phyloP scores from a whole-genome alignment of 257 asterid genomes.

The Marsdenia floribunda region DNA sequence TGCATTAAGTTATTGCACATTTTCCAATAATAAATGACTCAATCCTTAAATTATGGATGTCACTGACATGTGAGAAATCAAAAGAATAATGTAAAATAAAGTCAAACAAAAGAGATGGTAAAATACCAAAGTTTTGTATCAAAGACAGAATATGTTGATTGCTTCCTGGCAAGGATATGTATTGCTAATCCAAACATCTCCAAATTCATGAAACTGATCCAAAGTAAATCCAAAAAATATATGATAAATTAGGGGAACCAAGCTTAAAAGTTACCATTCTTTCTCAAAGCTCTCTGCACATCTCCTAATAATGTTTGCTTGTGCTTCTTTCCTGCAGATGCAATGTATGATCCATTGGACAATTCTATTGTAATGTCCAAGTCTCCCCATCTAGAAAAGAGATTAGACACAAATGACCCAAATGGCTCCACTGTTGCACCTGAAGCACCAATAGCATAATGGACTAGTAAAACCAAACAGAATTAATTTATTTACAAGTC shows the following conservation, averaged over 20 bases:
- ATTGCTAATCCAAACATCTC: neutral
- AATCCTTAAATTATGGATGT: neutral
- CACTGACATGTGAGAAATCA: neutral
- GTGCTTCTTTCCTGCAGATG: slow-evolving; percentile 66
- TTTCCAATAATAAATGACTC: too few relatives aligned
- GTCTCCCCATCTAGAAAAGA: slow-evolving; percentile 96
- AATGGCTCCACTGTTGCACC: slow-evolving; percentile 97
- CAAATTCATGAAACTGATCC: neutral
- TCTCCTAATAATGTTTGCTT: slow-evolving; percentile 62
- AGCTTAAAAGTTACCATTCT: slow-evolving; percentile 41
- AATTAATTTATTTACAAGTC: slow-evolving; percentile 1
- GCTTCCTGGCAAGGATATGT: neutral
- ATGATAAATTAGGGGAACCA: neutral
- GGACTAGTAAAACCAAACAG: slow-evolving; percentile 15
- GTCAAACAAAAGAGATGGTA: neutral
- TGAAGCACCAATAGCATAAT: slow-evolving; percentile 37
- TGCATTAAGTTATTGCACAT: neutral
- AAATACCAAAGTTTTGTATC: neutral
- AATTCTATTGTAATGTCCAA: slow-evolving; percentile 84
- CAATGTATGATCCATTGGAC: slow-evolving; percentile 55
- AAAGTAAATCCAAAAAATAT: neutral
- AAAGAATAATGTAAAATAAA: neutral
- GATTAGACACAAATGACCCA: slow-evolving; percentile 95
- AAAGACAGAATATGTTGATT: slow-evolving; percentile 6
- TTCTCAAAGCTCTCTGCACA: slow-evolving; percentile 53